These are phyloP conservation scores for Polyporus arcularius DNA, from an alignment of 768 basidiomycete species.

Conservation along the genomic window DNA sequence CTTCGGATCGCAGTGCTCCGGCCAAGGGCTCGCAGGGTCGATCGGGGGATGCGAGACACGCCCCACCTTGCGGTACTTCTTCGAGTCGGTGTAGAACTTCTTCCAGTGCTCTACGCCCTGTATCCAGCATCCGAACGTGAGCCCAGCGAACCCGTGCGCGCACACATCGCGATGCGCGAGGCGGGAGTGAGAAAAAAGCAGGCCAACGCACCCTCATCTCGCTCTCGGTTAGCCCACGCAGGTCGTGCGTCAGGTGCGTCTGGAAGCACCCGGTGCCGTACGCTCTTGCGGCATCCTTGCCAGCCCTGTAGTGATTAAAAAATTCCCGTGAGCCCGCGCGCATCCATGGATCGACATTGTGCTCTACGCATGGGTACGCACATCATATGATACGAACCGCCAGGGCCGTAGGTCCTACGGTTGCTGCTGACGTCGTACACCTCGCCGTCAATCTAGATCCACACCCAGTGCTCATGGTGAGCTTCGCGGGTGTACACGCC, in stretches of 20 bases:
- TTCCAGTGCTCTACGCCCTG: constrained; percentile 89
- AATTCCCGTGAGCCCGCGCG: constrained; percentile 11
- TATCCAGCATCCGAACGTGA: neutral
- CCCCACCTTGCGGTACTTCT: constrained; percentile 78
- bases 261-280: constrained; percentile 95
- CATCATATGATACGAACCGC: constrained; percentile 81
- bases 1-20: constrained; percentile 71
- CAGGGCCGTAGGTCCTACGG: constrained; percentile 79
- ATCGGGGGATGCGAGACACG: constrained; percentile 74
- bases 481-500: constrained; percentile 17
- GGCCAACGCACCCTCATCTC: constrained; percentile 63
- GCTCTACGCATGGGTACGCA: constrained; percentile 35
- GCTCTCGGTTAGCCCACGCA: constrained; percentile 72
- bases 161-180: neutral
- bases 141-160: constrained; percentile 1
- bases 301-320: constrained; percentile 51
- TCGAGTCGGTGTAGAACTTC: constrained; percentile 80
- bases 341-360: constrained; percentile 6
- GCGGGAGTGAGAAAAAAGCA: neutral
- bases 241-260: constrained; percentile 88
- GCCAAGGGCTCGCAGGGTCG: constrained; percentile 74
- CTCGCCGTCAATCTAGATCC: constrained; percentile 78
- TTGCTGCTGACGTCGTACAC: constrained; percentile 91
- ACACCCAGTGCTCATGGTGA: constrained; percentile 12
- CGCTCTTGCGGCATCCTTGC: constrained; percentile 86